Evolutionary conservation across 2,329 filamentous ascomycete genomes (phyloP), one percentile per base, ranked within the genome.

Genomic region (Alternaria viburni): DNA sequence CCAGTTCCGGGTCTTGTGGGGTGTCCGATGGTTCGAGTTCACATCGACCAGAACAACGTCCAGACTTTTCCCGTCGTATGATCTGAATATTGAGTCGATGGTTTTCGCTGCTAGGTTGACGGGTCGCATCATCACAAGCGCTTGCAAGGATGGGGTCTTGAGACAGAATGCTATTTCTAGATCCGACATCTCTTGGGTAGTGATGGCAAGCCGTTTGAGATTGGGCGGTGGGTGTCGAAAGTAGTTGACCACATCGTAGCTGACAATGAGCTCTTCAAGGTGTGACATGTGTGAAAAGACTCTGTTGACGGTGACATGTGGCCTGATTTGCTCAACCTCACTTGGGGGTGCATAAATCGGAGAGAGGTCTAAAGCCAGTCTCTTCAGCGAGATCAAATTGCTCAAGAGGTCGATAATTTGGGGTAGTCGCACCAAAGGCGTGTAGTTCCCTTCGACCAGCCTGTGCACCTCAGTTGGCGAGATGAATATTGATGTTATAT

Each of bases 31-130:
- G 52, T 73, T 70, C 0, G 66, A 66, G 15, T 72, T 71, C 8
- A 76, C 66, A 41, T 74, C 73, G 2, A 76, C 71, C 2, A 77
- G 45, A n/a, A 75, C 52, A 9, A 75, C 47, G 15, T 76, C 72
- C 19, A 77, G 28, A 17, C 62, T 60, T 5, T 36, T 43, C 1
- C 74, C 74, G 7, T 66, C 65, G 52, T 73, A 74, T 5, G 66
- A 43, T 4, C 56, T 13, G 45, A 75, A 74, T 0, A 74, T 8
- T 4, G 23, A 21, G 13, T 73, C 62, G 54, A 77, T 70, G 45
- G 73, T 30, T 17, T 51, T 19, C 3, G 69, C 64, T 10, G 51
- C 51, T 6, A 75, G 50, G 1, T 67, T 54, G 6, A 58, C n/a
- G 2, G 67, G 61, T 2, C 72, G 64, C 9, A 76, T 57, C 6